Percentiles rank a stretch among this genome's conserved stretches.
These are phyloP conservation scores for Amylocarpus encephaloides DNA, from an alignment of 2,329 filamentous ascomycete species.

Conservation along the genomic window DNA sequence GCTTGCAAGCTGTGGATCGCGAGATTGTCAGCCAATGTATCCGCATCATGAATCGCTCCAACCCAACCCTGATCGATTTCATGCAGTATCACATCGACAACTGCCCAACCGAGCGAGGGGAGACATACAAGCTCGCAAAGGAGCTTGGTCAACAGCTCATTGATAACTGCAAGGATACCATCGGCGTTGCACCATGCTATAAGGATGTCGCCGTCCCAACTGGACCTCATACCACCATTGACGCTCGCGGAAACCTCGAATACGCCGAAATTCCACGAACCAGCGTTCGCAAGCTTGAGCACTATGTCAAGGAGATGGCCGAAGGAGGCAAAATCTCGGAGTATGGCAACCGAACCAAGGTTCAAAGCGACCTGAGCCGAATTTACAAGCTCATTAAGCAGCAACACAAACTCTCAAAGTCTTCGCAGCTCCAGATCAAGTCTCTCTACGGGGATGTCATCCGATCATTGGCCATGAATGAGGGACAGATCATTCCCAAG, in stretches of 20 bases:
- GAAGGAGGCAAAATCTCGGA: slow-evolving; percentile 98
- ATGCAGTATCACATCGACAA: slow-evolving; percentile 99
- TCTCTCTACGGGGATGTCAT: slow-evolving; percentile 89
- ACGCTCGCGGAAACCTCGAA: slow-evolving; percentile 84
- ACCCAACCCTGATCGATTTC: slow-evolving; percentile 90
- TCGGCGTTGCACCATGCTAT: slow-evolving; percentile 78
- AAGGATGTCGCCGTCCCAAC: slow-evolving; percentile 94
- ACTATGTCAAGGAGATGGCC: slow-evolving; percentile 98
- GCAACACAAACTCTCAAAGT: slow-evolving; percentile 95
- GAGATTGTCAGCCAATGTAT: slow-evolving; percentile 99
- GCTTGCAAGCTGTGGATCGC: slow-evolving; percentile 85
- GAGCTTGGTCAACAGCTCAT: slow-evolving; percentile 89
- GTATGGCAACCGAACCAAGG: slow-evolving; percentile 96
- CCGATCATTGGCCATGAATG: slow-evolving; percentile 93
- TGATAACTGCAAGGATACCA: slow-evolving; percentile 92
- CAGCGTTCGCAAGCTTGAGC: slow-evolving; percentile 92
- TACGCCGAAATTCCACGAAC: slow-evolving; percentile 82
- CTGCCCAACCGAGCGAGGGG: slow-evolving; percentile 90
- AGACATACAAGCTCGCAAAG: slow-evolving; percentile 97
- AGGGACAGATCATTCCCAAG: slow-evolving; percentile 90
- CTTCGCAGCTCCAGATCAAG: slow-evolving; percentile 95
- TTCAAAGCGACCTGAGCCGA: slow-evolving; percentile 87
- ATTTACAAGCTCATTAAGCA: slow-evolving; percentile 99
- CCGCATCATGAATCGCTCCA: slow-evolving; percentile 98
- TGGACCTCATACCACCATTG: slow-evolving; percentile 85